A percentile compares a stretch with the other conserved stretches of the same genome.
phyloP scores from a whole-genome alignment of 345 rosid species.

The Ailanthus altissimus region DNA sequence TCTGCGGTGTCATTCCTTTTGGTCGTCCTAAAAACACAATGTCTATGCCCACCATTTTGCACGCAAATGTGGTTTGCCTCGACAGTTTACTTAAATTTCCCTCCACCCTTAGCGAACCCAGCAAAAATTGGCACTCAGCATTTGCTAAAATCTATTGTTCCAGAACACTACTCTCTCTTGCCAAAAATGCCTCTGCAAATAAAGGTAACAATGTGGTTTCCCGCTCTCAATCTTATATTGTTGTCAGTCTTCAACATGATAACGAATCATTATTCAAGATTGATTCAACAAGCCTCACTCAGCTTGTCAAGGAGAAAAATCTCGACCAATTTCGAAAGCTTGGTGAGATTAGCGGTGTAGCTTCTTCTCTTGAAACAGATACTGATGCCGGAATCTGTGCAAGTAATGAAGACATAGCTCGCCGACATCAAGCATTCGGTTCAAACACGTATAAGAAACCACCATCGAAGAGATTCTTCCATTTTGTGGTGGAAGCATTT shows the following conservation, averaged over 20 bases:
- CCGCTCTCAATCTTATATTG: slow-evolving; percentile 29
- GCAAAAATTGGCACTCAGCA: slow-evolving; percentile 59
- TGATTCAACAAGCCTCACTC: slow-evolving; percentile 32
- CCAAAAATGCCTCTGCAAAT: not conserved
- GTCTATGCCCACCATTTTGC: slow-evolving; percentile 24
- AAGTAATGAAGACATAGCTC: slow-evolving; percentile 32
- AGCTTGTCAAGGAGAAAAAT: slow-evolving; percentile 47
- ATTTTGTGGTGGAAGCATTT: slow-evolving; percentile 54
- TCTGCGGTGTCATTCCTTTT: no score
- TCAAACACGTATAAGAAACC: slow-evolving; percentile 67
- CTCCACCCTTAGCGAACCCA: slow-evolving; percentile 27
- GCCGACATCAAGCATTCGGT: slow-evolving; percentile 53
- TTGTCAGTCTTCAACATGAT: slow-evolving; percentile 22
- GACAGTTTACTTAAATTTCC: slow-evolving; percentile 38
- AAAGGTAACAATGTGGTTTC: not conserved
- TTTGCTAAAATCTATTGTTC: slow-evolving; percentile 51
- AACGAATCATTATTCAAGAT: slow-evolving; percentile 34
- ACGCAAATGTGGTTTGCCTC: slow-evolving; percentile 23
- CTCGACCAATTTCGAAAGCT: slow-evolving; percentile 27
- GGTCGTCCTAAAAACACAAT: no score
- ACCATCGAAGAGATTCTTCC: slow-evolving; percentile 47
- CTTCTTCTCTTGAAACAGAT: slow-evolving; percentile 42
- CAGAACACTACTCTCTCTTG: slow-evolving; percentile 39
- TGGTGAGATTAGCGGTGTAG: slow-evolving; percentile 46
- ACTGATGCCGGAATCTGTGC: slow-evolving; percentile 39